Evolutionary conservation across 2,329 filamentous ascomycete genomes (phyloP).

Genomic region (Nannizzia gypsea): DNA sequence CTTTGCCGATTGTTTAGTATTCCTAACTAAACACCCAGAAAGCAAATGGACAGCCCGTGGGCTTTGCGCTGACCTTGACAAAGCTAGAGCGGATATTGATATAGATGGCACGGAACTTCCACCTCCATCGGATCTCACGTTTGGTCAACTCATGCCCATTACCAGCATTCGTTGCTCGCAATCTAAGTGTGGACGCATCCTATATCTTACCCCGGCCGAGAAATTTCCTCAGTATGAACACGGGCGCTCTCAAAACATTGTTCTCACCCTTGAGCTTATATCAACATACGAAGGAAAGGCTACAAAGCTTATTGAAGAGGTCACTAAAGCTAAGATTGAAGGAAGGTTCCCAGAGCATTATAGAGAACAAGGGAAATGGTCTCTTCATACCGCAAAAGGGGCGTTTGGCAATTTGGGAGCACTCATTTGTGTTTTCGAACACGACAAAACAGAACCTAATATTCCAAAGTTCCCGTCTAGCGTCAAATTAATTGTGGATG

Average conservation of each 20-base stretch:
- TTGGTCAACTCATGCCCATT: slow-evolving; percentile 60
- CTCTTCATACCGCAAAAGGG: slow-evolving; percentile 57
- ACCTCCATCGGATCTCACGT: slow-evolving; percentile 55
- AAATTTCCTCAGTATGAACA: slow-evolving; percentile 12
- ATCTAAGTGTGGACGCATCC: slow-evolving; percentile 28
- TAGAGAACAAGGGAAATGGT: slow-evolving; percentile 70
- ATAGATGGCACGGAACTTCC: slow-evolving; percentile 32
- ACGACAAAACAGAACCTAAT: slow-evolving; percentile 32
- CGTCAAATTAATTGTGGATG: slow-evolving; percentile 29
- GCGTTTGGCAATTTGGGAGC: slow-evolving; percentile 44
- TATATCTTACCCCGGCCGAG: slow-evolving; percentile 26
- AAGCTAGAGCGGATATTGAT: slow-evolving; percentile 35
- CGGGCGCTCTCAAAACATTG: slow-evolving; percentile 24
- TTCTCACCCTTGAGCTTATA: slow-evolving; percentile 59
- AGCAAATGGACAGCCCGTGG: slow-evolving; percentile 60
- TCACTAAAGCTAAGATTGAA: slow-evolving; percentile 76
- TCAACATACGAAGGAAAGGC: slow-evolving; percentile 70
- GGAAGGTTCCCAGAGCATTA: slow-evolving; percentile 73
- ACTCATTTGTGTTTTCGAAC: slow-evolving; percentile 37
- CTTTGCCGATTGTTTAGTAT: slow-evolving; percentile 69
- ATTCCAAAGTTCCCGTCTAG: slow-evolving; percentile 38
- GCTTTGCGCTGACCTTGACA: slow-evolving; percentile 73
- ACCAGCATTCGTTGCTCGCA: slow-evolving; percentile 57
- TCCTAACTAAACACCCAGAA: slow-evolving; percentile 58
- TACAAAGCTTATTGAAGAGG: slow-evolving; percentile 66